Base-by-base conservation (phyloP, 495 filamentous ascomycete species). In the Lophiostoma macrostomum region DNA sequence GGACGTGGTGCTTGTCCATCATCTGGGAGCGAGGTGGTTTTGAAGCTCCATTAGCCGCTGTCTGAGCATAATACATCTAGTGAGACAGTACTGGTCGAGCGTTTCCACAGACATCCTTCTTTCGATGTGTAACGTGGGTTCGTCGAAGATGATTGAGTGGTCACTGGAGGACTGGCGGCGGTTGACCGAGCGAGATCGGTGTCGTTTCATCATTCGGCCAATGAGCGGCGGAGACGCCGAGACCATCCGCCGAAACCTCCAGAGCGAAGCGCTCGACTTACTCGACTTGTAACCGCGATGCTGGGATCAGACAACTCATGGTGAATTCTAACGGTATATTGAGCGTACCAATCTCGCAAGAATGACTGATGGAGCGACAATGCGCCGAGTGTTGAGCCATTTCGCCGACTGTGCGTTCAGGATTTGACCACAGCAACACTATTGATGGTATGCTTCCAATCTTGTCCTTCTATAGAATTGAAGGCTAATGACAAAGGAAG, bases 21-120 rank as follows among this genome's bases (percentile, higher is more conserved):
- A 11, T 35, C 32, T 54, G 59, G 50, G 36, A 23, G 22, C 37
- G 4, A 10, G n/a, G 32, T 16, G 25, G 46, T 51, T 63, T 63
- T 58, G 60, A 58, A 56, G 60, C 54, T 55, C 50, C 20, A 20
- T 32, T 63, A 63, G 55, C 49, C 60, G 60, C 60, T 63, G 60
- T 63, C 59, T 63, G 50, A 59, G 49, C 31, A 37, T 11, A 39
- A 55, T 55, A 58, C 35, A 58, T 49, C 34, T n/a, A 29, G 10
- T 11, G 10, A 31, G 32, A 43, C 43, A 32, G 50, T 34, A 63
- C 60, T 63, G 60, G 60, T 47, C 30, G 13, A 53, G 59, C 35
- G 43, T 55, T 46, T 22, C 36, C 46, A 39, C 31, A 14, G 29
- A 19, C 6, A 47, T 28, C 53, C 41, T 30, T 47, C 30, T 38